Conservation (phyloP, 495 filamentous ascomycete genomes). For the Aspergillus conjunctus region DNA sequence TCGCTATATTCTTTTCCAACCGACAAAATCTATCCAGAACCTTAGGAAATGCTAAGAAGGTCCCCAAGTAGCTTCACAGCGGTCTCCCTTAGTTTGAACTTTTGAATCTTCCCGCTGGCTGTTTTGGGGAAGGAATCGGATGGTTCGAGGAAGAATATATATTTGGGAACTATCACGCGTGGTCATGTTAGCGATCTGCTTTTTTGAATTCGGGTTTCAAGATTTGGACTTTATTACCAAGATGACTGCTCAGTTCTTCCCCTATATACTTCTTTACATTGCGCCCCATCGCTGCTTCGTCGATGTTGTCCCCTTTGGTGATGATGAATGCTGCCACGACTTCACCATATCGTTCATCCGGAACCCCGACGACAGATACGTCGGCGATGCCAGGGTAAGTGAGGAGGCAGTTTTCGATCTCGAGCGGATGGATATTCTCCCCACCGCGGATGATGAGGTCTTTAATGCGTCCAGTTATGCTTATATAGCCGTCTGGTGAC, state of each 20-base stretch:
- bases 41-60: not conserved
- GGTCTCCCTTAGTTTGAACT: conserved; percentile 79
- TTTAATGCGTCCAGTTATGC: conserved; percentile 79
- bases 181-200: not conserved
- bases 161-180: conserved; percentile 66
- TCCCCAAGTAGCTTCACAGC: conserved; percentile 53
- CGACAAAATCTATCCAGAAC: not conserved
- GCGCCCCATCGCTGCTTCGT: conserved; percentile 34
- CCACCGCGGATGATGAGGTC: conserved; percentile 92
- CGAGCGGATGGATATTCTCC: conserved; percentile 94
- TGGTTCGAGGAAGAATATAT: conserved; percentile 74
- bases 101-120: conserved; percentile 95
- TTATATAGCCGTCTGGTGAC: conserved; percentile 66
- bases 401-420: conserved; percentile 90
- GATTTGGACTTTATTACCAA: conserved; percentile 51
- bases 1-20: too few relatives aligned
- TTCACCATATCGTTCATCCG: conserved; percentile 85
- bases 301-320: conserved; percentile 30
- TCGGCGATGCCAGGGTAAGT: conserved; percentile 68
- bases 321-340: conserved; percentile 82
- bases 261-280: conserved; percentile 73
- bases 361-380: conserved; percentile 79
- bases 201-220: not conserved
- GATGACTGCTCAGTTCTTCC: conserved; percentile 69
- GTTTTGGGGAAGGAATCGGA: conserved; percentile 81